Percentiles rank a stretch among this genome's conserved stretches.
These are phyloP conservation scores for Russula sp. DNA, from an alignment of 768 basidiomycete species.

Conservation along the genomic window DNA sequence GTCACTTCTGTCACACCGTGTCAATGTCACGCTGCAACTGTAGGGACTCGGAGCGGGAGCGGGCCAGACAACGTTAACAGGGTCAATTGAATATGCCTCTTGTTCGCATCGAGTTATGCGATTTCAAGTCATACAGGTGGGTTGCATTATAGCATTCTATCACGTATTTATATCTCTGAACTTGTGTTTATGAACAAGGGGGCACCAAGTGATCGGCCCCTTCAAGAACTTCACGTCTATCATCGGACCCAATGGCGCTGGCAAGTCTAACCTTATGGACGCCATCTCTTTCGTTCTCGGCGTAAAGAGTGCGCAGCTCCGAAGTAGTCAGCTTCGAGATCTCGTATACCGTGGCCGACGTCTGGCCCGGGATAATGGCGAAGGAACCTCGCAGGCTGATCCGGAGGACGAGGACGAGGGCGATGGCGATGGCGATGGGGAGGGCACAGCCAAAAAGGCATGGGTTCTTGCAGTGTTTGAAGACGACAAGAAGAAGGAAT, in stretches of 20 bases:
- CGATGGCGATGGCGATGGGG: conserved; percentile 50
- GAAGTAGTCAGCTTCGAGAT: conserved; percentile 91
- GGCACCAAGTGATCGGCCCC: conserved; percentile 83
- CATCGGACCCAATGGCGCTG: conserved; percentile 98
- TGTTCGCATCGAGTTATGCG: conserved; percentile 80
- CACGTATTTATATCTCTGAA: neutral
- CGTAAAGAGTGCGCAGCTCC: conserved; percentile 87
- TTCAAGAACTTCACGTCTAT: conserved; percentile 92
- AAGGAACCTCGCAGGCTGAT: conserved; percentile 34
- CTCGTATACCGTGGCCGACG: conserved; percentile 90
- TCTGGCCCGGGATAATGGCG: conserved; percentile 47
- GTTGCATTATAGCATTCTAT: conserved; percentile 12
- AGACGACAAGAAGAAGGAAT: conserved; percentile 74
- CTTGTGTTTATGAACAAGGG: conserved; percentile 35
- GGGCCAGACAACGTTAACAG: neutral
- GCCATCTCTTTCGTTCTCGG: conserved; percentile 99
- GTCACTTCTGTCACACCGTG: conserved; percentile 9
- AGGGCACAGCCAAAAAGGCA: conserved; percentile 84
- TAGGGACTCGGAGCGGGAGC: neutral
- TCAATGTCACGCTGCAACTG: neutral
- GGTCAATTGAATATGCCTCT: conserved; percentile 58
- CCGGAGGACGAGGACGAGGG: conserved; percentile 43
- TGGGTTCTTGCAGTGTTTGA: conserved; percentile 93
- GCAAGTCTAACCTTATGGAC: conserved; percentile 99
- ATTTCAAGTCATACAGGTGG: conserved; percentile 94